Percentiles rank a stretch among this genome's conserved stretches.
Evolutionary conservation across 495 filamentous ascomycete genomes (phyloP).

Genomic region (Antarctomyces pellizariae): DNA sequence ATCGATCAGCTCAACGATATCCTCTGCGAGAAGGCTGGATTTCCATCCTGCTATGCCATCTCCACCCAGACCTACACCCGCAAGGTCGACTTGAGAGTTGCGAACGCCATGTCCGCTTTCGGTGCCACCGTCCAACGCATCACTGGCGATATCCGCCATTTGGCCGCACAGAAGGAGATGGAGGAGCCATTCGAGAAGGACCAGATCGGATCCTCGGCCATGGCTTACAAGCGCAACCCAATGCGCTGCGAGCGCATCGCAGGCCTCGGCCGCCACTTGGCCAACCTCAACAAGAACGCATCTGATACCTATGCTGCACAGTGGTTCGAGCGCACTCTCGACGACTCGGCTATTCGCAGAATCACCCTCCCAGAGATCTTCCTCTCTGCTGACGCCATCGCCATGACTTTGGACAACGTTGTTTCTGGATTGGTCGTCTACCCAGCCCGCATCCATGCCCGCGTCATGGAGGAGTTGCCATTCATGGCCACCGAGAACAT

Average conservation of each 20-base stretch:
- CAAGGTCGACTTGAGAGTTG: constrained; percentile 63
- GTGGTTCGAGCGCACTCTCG: constrained; percentile 46
- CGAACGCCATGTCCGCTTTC: constrained; percentile 60
- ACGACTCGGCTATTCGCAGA: constrained; percentile 20
- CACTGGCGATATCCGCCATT: constrained; percentile 48
- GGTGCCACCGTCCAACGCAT: constrained; percentile 64
- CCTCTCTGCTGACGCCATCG: constrained; percentile 60
- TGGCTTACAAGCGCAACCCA: constrained; percentile 84
- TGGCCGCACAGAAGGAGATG: constrained; percentile 56
- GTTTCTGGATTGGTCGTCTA: constrained; percentile 68
- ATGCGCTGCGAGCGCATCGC: constrained; percentile 78
- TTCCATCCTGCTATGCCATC: constrained; percentile 46
- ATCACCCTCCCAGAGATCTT: constrained; percentile 52
- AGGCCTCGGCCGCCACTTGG: constrained; percentile 46
- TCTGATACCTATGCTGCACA: constrained; percentile 59
- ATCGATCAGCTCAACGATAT: constrained; percentile 56
- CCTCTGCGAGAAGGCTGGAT: constrained; percentile 68
- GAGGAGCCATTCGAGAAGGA: constrained; percentile 82
- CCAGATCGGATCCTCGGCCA: constrained; percentile 37
- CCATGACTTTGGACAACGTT: constrained; percentile 66
- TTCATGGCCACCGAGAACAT: constrained; percentile 79
- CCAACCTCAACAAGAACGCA: constrained; percentile 40
- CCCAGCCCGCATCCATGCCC: constrained; percentile 46
- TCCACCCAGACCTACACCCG: constrained; percentile 52
- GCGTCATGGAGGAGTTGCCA: constrained; percentile 56